Conservation (phyloP, 441 rosid genomes). For the Gossypium schwendimanii region DNA sequence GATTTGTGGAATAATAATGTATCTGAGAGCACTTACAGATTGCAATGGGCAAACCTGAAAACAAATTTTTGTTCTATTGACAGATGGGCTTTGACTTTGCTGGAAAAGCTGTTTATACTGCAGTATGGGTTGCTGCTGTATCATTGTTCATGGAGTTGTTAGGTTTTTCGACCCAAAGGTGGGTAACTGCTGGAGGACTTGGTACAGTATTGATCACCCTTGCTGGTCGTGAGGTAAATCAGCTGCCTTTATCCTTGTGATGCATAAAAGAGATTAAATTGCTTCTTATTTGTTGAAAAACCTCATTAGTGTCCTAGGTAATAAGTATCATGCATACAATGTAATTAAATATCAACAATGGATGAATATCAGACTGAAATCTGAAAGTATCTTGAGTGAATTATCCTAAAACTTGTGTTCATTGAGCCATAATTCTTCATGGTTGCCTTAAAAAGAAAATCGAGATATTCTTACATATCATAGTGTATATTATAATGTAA, state of each 20-base stretch:
- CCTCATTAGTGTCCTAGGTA: neutral
- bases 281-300: neutral
- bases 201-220: slow-evolving; percentile 75
- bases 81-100: slow-evolving; percentile 75
- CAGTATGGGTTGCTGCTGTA: slow-evolving; percentile 63
- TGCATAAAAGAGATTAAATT: neutral
- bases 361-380: neutral
- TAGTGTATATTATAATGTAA: neutral
- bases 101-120: slow-evolving; percentile 62
- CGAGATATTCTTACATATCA: neutral
- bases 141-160: slow-evolving; percentile 70
- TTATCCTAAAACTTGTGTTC: neutral
- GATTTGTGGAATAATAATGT: neutral
- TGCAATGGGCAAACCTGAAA: slow-evolving; percentile 10
- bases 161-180: slow-evolving; percentile 66
- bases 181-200: slow-evolving; percentile 75
- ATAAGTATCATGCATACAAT: neutral
- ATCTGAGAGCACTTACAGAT: neutral
- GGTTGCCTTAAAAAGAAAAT: neutral
- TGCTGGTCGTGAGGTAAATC: slow-evolving; percentile 69
- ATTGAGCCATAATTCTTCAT: neutral
- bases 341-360: neutral
- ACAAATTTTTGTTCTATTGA: slow-evolving; percentile 20
- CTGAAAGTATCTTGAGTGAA: neutral
- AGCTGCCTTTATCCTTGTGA: neutral